Base-by-base conservation (phyloP, 1,139 yeast genomes). In the Candida sojae region DNA sequence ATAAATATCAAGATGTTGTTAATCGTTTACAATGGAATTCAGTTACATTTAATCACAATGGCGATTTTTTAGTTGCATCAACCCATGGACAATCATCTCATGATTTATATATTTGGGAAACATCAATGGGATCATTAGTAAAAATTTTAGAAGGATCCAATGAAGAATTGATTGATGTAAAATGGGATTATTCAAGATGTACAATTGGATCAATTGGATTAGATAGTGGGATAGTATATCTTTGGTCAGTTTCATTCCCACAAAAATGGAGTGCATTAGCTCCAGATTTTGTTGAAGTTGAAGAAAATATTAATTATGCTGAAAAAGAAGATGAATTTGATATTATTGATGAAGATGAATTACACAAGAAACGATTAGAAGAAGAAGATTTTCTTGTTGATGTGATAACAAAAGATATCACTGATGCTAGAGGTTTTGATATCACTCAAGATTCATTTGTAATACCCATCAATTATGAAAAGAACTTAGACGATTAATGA, bases 181-280 rank as follows among this genome's bases (percentile, higher is more conserved):
- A 84, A 59, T 92, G 97, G 96, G 90, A 92, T 61, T 83, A 83
- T 48, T 71, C 82, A 43, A 77, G 83, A 47, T 89, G 96, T 63
- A 74, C 82, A 53, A 84, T 92, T 38, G 89, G 88, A 8, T 88
- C 96, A n/a, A 88, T 90, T 17, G 97, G 98, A 0, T 70, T 89
- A 44, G 98, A 92, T 60, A 79, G 89, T 35, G 98, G 98, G 0
- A 75, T 82, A 28, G 79, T 92, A 1, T 91, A 89, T 62, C 64
- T 88, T 43, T 93, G 97, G 97, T 83, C 88, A 48, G 80, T 89
- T 13, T 82, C 81, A 41, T 82, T 88, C 36, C 96, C 96, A 0
- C 97, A 91, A 59, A 88, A 89, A 67, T 92, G 99, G 99, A 87
- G 96, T 65, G 96, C 97, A 0, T 73, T 92, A 56, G 98, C 98